Conservation (phyloP, 2,329 filamentous ascomycete genomes). For the Tolypocladium ovalisporum region DNA sequence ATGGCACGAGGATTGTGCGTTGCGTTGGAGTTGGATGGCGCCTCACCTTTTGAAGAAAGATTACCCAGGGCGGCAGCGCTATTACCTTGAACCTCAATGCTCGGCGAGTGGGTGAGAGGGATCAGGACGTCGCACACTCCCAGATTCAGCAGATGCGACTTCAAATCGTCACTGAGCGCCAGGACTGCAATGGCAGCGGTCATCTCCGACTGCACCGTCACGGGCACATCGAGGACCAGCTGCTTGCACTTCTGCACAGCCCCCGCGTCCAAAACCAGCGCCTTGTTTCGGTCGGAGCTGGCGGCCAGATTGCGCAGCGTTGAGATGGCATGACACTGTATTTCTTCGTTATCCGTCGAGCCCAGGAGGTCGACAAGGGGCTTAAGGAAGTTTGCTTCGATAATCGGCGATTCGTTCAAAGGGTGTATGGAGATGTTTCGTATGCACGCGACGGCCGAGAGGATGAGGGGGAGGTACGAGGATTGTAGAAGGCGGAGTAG, state of each 20-base stretch:
- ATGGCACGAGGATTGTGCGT: not conserved
- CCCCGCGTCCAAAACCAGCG: conserved; percentile 89
- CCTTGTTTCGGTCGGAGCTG: conserved; percentile 95
- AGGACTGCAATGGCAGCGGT: conserved; percentile 97
- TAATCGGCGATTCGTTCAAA: conserved; percentile 94
- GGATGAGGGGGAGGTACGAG: conserved; percentile 87
- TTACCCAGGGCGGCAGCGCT: conserved; percentile 94
- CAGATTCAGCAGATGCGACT: conserved; percentile 78
- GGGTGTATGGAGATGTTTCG: conserved; percentile 98
- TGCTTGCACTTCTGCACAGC: conserved; percentile 99
- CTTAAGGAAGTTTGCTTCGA: conserved; percentile 91
- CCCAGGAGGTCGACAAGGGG: conserved; percentile 88
- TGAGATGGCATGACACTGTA: conserved; percentile 97
- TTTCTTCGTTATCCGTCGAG: conserved; percentile 95
- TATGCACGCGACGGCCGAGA: conserved; percentile 95
- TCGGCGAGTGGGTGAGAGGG: conserved; percentile 85
- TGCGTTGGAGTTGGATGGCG: not conserved
- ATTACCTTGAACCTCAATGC: conserved; percentile 97
- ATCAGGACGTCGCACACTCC: conserved; percentile 96
- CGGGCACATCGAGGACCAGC: conserved; percentile 80
- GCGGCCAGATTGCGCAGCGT: conserved; percentile 91
- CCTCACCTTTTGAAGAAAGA: conserved; percentile 84
- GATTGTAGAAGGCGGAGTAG: conserved; percentile 86
- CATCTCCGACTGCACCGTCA: conserved; percentile 97
- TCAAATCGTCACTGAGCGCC: conserved; percentile 89